A percentile compares a stretch with the other conserved stretches of the same genome.
Conservation (phyloP, 2,329 filamentous ascomycete species). For the Phoma sp. region DNA sequence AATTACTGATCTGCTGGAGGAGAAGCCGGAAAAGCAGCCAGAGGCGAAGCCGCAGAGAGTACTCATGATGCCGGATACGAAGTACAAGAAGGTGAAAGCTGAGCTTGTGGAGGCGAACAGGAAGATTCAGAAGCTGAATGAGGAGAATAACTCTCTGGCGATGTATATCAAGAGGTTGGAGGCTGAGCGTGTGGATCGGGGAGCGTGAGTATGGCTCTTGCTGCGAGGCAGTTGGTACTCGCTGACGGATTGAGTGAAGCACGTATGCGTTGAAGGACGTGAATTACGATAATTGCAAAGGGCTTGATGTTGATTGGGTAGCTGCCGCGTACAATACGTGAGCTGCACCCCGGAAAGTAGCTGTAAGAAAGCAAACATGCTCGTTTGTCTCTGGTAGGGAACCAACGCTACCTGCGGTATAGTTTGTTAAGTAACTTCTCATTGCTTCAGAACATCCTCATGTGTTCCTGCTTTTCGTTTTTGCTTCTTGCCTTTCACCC, state of each 20-base stretch:
- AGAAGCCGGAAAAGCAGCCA: slow-evolving; percentile 9
- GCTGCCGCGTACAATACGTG: background rate
- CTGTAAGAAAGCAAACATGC: background rate
- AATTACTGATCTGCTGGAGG: slow-evolving; percentile 12
- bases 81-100: slow-evolving; percentile 17
- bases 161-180: slow-evolving; percentile 22
- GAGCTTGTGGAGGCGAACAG: slow-evolving; percentile 20
- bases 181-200: background rate
- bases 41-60: slow-evolving; percentile 16
- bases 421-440: too few species aligned
- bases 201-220: background rate
- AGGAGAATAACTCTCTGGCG: slow-evolving; percentile 29
- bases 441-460: too few species aligned
- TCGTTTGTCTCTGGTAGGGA: background rate
- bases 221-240: background rate
- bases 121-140: slow-evolving; percentile 25
- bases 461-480: too few species aligned
- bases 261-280: background rate
- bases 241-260: background rate
- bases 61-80: slow-evolving; percentile 22
- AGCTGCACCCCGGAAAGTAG: background rate
- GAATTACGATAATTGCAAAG: background rate
- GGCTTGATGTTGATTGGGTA: background rate
- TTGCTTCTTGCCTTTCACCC: background rate
- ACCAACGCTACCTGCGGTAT: too few species aligned